phyloP scores from a whole-genome alignment of 1,284 basidiomycete species.

The Grifola frondosa region DNA sequence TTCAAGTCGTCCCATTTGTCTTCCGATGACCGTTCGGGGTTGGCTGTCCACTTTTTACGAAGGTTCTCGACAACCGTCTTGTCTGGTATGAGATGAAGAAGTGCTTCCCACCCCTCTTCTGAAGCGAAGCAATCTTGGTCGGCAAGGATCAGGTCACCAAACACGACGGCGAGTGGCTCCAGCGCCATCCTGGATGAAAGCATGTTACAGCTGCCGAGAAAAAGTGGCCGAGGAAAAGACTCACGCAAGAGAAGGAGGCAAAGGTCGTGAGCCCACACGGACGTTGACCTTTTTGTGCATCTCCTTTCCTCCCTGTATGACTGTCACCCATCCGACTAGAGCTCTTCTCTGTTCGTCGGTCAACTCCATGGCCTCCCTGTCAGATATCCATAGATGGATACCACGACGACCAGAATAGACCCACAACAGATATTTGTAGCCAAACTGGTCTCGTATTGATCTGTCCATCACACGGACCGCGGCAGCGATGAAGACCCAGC shows the following conservation, averaged over 20 bases:
- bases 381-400: slow-evolving; percentile 98
- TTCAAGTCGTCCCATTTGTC: slow-evolving; percentile 80
- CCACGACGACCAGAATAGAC: slow-evolving; percentile 98
- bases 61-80: slow-evolving; percentile 47
- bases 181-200: slow-evolving; percentile 45
- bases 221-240: slow-evolving; percentile 29
- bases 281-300: slow-evolving; percentile 86
- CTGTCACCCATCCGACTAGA: slow-evolving; percentile 85
- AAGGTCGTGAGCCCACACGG: slow-evolving; percentile 45
- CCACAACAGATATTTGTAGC: slow-evolving; percentile 85
- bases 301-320: slow-evolving; percentile 83
- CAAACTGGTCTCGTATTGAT: slow-evolving; percentile 83
- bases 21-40: slow-evolving; percentile 53
- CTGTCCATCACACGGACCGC: slow-evolving; percentile 89
- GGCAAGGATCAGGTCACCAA: slow-evolving; percentile 69
- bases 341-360: slow-evolving; percentile 91
- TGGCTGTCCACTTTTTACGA: slow-evolving; percentile 60
- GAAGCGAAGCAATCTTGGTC: slow-evolving; percentile 88
- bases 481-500: slow-evolving; percentile 94
- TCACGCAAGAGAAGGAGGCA: slow-evolving; percentile 75
- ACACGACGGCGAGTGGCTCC: slow-evolving; percentile 53
- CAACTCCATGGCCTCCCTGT: slow-evolving; percentile 82
- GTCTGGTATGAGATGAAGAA: slow-evolving; percentile 80
- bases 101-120: slow-evolving; percentile 70
- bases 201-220: neutral